These are phyloP conservation scores for Carex scoparia DNA, from an alignment of 176 grass and related monocot genomes.

Conservation along the genomic window DNA sequence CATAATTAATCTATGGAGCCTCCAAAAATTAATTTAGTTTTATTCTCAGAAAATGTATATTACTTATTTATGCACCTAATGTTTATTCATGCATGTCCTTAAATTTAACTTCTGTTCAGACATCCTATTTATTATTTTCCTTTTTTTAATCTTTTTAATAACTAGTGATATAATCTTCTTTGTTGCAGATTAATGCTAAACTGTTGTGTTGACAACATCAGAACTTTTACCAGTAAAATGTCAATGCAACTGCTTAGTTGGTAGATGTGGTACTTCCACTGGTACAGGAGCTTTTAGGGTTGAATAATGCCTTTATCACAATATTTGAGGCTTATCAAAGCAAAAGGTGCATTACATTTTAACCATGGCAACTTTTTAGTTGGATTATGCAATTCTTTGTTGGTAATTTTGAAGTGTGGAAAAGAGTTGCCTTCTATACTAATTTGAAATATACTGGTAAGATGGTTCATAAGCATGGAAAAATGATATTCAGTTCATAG, in stretches of 20 bases:
- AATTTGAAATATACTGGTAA: neutral
- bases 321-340: neutral
- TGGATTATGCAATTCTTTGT: neutral
- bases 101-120: neutral
- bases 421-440: neutral
- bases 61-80: neutral
- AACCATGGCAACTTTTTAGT: neutral
- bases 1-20: neutral
- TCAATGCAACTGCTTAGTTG: slow-evolving; percentile 2
- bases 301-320: neutral
- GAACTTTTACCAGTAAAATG: neutral
- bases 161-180: neutral
- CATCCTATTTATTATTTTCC: neutral
- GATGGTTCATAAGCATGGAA: neutral
- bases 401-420: neutral
- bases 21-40: neutral
- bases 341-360: neutral
- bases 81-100: neutral
- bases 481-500: neutral
- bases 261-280: neutral
- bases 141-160: neutral
- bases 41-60: neutral
- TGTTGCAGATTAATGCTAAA: neutral
- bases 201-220: neutral
- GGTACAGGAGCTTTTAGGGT: neutral